Base-by-base conservation (phyloP, 2,329 filamentous ascomycete species). In the Thelonectria discophora region DNA sequence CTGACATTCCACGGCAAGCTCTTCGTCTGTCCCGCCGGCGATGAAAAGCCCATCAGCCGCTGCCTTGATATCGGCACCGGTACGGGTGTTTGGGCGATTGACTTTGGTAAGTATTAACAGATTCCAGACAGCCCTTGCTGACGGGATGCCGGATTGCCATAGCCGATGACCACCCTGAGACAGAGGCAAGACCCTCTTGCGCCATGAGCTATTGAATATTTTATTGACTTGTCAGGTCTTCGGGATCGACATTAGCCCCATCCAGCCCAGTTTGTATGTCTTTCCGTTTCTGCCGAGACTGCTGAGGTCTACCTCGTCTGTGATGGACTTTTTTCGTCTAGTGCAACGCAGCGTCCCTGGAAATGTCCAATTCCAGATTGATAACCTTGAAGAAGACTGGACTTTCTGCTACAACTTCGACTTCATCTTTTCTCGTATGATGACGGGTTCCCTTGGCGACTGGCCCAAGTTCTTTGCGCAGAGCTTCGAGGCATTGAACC, bases 1-100 rank as follows among this genome's bases (percentile, higher is more conserved):
- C 63, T 79, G 12, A 78, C 75, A 0, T 67, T 77, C 15, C 70
- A 73, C 1, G 69, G 71, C 11, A 73, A 72, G 43, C 68, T 78
- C 0, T 73, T 65, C 39, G 42, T 72, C 0, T 67, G 65, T 2
- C 78, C 78, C 0, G 52, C 65, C 3, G 67, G 59, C 7, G 60
- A 58, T 11, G 60, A 72, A 5, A 69, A 51, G 13, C 68, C 65
- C 1, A 48, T 74, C 11, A 51, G 61, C 6, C 73, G 71, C 4
- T 72, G 79, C 8, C 72, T 85, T 1, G 82, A 85, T 68, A 68
- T 81, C 24, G 81, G 81, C n/a, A 83, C 80, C 2, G 82, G 82
- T 0, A 84, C 81, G 3, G 81, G 81, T 17, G 71, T 76, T 9
- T 80, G 79, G 78, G 76, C 77, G 4, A 78, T 84, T 10, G 82